Conservation (phyloP, 1,139 yeast species). For the Pneumocystis carinii region DNA sequence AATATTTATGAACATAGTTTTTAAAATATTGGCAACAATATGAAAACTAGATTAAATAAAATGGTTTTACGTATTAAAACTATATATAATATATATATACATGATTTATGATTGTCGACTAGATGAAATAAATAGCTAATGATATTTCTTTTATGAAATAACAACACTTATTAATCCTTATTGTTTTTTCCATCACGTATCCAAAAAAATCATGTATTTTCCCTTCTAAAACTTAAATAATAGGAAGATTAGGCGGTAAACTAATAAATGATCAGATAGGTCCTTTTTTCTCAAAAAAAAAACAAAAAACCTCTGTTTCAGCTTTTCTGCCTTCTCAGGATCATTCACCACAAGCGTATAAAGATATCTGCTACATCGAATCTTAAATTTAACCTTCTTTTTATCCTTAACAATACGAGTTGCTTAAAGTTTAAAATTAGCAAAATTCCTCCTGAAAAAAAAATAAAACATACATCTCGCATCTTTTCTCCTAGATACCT, state of each 20-base stretch:
- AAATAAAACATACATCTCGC: conserved; percentile 33
- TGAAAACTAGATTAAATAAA: no score
- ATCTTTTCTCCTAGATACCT: conserved; percentile 89
- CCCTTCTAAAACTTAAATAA: not conserved
- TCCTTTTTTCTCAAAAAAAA: not conserved
- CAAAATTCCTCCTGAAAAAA: not conserved
- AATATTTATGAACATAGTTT: no score
- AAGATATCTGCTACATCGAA: conserved; percentile 87
- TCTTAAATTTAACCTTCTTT: conserved; percentile 97
- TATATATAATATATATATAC: no score
- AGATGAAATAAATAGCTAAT: no score
- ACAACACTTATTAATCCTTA: not conserved
- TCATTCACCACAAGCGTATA: conserved; percentile 95
- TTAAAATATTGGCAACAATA: no score
- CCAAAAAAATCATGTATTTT: not conserved
- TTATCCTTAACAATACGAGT: conserved; percentile 80
- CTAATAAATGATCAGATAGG: not conserved
- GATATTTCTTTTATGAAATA: not conserved
- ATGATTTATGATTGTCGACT: not conserved
- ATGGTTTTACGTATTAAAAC: no score
- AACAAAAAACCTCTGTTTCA: conserved; percentile 43
- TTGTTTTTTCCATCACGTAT: not conserved
- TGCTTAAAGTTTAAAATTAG: conserved; percentile 34
- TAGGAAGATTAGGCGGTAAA: not conserved
- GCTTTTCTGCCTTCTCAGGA: conserved; percentile 94